phyloP scores from a whole-genome alignment of 257 asterid genomes.

The Linderniella brevidens region DNA sequence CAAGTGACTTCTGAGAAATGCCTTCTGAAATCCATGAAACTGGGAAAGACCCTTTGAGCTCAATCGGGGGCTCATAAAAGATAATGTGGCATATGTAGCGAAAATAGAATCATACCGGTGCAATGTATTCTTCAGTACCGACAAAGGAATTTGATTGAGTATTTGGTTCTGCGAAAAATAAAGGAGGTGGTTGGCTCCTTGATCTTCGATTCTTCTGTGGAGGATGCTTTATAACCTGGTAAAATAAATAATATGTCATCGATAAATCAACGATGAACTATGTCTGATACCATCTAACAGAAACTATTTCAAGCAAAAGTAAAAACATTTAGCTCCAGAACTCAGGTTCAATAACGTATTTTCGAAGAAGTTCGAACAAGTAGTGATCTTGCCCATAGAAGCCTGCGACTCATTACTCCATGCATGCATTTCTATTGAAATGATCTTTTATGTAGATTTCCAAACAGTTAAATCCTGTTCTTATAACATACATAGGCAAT shows the following conservation, averaged over 20 bases:
- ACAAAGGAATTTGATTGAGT: conserved; percentile 91
- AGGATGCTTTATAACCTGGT: conserved; percentile 78
- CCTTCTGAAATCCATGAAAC: too few species aligned
- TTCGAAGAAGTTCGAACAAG: not conserved
- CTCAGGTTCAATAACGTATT: not conserved
- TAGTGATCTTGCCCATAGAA: too few species aligned
- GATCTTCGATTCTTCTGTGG: conserved; percentile 46
- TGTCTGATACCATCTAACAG: too few species aligned
- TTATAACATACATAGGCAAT: too few species aligned
- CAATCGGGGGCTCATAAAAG: conserved; percentile 5
- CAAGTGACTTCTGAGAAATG: not conserved
- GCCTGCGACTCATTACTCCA: too few species aligned
- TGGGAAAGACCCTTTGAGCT: not conserved
- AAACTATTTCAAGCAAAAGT: not conserved
- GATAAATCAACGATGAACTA: conserved; percentile 2
- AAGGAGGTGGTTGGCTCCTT: conserved; percentile 63
- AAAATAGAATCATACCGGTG: conserved; percentile 93
- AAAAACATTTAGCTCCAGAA: not conserved
- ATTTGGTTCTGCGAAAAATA: conserved; percentile 74
- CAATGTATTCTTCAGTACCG: conserved; percentile 96
- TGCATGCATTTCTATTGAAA: too few species aligned
- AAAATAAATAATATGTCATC: conserved; percentile 6
- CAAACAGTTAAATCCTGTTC: too few species aligned
- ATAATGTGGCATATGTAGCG: conserved; percentile 4
- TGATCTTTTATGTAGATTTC: too few species aligned